These are phyloP conservation scores for Arctium lappa DNA, from an alignment of 129 eudicot species.

Conservation along the genomic window DNA sequence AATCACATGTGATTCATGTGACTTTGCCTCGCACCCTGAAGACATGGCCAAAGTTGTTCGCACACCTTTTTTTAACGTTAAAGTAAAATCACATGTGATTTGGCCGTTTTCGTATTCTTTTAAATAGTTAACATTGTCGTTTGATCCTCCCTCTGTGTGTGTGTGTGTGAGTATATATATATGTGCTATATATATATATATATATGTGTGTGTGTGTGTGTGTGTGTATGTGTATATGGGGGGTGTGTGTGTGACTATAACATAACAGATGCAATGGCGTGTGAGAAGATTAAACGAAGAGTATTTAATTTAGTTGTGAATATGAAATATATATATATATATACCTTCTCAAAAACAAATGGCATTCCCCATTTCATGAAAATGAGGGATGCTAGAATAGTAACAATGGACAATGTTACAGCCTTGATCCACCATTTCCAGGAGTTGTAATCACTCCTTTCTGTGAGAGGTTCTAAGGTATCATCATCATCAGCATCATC, in stretches of 20 bases:
- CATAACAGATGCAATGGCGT: neutral
- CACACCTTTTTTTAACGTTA: too few species aligned
- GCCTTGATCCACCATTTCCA: constrained; percentile 76
- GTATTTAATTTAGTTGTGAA: neutral
- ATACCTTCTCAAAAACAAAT: constrained; percentile 76
- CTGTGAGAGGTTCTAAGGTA: constrained; percentile 29
- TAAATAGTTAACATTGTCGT: too few species aligned
- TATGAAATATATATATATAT: constrained; percentile 6
- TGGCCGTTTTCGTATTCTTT: too few species aligned
- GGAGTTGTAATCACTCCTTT: constrained; percentile 31
- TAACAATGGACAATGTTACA: constrained; percentile 38
- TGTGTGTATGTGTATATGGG: neutral
- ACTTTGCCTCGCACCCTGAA: too few species aligned
- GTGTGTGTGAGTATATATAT: too few species aligned
- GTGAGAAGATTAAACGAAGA: neutral
- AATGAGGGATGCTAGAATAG: constrained; percentile 37
- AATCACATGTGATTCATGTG: too few species aligned
- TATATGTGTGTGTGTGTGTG: neutral
- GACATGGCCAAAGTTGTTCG: too few species aligned
- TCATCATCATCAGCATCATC: constrained; percentile 11
- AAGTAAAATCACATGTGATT: too few species aligned
- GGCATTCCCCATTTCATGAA: constrained; percentile 84
- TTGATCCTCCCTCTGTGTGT: too few species aligned
- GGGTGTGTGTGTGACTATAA: neutral
- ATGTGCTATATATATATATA: too few species aligned